Evolutionary conservation across 2,329 filamentous ascomycete genomes (phyloP).

Genomic region (Pseudogymnoascus sp.): DNA sequence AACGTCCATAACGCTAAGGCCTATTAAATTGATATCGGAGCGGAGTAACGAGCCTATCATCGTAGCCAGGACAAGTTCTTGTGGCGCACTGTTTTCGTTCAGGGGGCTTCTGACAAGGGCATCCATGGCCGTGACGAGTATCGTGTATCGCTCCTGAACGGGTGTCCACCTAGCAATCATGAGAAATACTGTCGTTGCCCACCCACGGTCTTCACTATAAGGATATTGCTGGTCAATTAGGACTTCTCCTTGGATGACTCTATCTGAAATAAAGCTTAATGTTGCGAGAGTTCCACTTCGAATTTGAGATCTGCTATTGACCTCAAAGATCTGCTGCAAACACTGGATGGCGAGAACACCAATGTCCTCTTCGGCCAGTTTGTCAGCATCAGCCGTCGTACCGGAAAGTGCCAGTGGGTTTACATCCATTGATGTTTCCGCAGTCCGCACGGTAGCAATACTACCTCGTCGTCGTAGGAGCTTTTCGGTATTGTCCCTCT

Average conservation of each 20-base stretch:
- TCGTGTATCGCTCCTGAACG: conserved; percentile 88
- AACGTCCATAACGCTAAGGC: conserved; percentile 92
- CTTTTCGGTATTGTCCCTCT: conserved; percentile 58
- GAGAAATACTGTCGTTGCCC: conserved; percentile 75
- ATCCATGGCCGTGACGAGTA: conserved; percentile 75
- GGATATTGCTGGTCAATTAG: conserved; percentile 38
- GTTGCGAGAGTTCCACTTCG: conserved; percentile 65
- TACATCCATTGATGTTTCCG: conserved; percentile 51
- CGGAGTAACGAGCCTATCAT: conserved; percentile 76
- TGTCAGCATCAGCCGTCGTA: conserved; percentile 79
- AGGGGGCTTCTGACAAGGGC: conserved; percentile 59
- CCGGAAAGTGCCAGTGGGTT: conserved; percentile 67
- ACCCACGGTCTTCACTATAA: conserved; percentile 48
- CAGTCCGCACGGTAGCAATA: conserved; percentile 66
- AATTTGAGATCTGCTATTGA: conserved; percentile 74
- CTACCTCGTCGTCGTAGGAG: conserved; percentile 62
- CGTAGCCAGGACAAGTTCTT: conserved; percentile 65
- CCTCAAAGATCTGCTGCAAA: conserved; percentile 74
- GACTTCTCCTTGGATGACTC: conserved; percentile 42
- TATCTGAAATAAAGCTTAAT: conserved; percentile 62
- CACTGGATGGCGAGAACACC: conserved; percentile 77
- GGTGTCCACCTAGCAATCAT: conserved; percentile 80
- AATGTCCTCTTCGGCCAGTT: conserved; percentile 80
- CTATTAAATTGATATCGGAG: conserved; percentile 88
- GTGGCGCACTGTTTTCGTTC: conserved; percentile 59